Percentiles rank a stretch among this genome's conserved stretches.
Conservation (phyloP, 2,329 filamentous ascomycete genomes). For the Exophiala spinifera region DNA sequence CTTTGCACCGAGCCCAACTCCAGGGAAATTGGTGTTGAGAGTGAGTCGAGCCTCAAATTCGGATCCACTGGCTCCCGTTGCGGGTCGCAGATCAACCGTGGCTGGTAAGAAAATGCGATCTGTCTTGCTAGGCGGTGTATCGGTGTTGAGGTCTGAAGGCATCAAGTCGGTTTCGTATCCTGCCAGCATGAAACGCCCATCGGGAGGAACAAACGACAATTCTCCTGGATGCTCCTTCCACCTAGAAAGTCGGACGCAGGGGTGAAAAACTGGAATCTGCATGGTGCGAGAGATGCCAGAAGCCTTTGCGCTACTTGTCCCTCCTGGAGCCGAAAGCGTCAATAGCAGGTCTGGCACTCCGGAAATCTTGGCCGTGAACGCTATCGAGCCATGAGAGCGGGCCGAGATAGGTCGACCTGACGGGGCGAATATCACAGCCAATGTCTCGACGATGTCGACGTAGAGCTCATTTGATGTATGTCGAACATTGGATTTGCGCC, state of each 20-base stretch:
- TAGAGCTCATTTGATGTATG: slow-evolving; percentile 98
- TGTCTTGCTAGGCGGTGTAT: slow-evolving; percentile 51
- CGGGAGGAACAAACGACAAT: slow-evolving; percentile 92
- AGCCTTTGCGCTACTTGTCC: slow-evolving; percentile 59
- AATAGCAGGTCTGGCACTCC: slow-evolving; percentile 88
- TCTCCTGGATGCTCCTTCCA: slow-evolving; percentile 89
- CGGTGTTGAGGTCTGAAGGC: slow-evolving; percentile 62
- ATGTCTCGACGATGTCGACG: slow-evolving; percentile 88
- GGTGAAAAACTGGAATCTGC: slow-evolving; percentile 90
- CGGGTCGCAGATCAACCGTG: slow-evolving; percentile 75
- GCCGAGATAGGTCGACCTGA: slow-evolving; percentile 84
- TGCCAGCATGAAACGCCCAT: slow-evolving; percentile 87
- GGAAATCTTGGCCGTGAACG: slow-evolving; percentile 91
- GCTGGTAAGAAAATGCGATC: slow-evolving; percentile 77
- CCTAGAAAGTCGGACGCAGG: slow-evolving; percentile 82
- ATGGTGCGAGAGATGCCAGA: slow-evolving; percentile 63
- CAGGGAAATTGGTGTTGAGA: slow-evolving; percentile 64
- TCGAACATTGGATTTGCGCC: slow-evolving; percentile 85
- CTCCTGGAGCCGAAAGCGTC: slow-evolving; percentile 73
- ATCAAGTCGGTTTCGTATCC: slow-evolving; percentile 93
- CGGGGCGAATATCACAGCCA: slow-evolving; percentile 83
- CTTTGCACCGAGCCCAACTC: slow-evolving; percentile 32
- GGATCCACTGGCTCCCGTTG: slow-evolving; percentile 68
- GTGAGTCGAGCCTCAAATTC: slow-evolving; percentile 87
- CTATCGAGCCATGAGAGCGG: slow-evolving; percentile 86